Conservation (phyloP, 2,329 filamentous ascomycete genomes). For the Fonsecaea monophora region DNA sequence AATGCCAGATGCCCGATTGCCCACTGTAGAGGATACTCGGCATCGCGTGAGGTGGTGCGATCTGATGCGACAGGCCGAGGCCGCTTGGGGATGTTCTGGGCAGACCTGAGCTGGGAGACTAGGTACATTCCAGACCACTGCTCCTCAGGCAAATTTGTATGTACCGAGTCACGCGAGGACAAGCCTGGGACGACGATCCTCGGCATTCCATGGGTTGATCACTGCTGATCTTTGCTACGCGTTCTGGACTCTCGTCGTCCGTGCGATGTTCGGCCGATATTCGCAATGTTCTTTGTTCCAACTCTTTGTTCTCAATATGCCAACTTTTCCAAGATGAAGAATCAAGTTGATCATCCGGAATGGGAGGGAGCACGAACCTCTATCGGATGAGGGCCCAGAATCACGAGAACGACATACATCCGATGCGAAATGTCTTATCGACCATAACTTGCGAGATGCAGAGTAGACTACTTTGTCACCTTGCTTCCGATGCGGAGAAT, state of each 20-base stretch:
- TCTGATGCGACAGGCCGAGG: too few species aligned
- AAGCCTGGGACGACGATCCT: background rate
- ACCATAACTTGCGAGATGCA: background rate
- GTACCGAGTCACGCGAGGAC: background rate
- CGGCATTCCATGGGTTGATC: background rate
- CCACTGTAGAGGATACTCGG: too few species aligned
- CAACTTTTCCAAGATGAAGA: background rate
- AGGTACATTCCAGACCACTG: background rate
- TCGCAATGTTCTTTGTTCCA: background rate
- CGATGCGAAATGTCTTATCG: background rate
- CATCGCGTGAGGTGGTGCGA: too few species aligned
- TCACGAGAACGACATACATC: background rate
- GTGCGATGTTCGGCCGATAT: conserved; percentile 2
- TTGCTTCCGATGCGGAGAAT: conserved; percentile 1
- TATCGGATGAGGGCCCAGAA: background rate
- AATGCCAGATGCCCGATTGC: too few species aligned
- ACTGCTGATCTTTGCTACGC: background rate
- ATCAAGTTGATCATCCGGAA: background rate
- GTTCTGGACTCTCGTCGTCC: background rate
- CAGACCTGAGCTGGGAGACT: too few species aligned
- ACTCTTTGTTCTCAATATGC: background rate
- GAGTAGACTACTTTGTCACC: background rate
- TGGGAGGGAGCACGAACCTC: background rate
- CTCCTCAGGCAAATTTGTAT: too few species aligned
- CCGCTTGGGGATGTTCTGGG: too few species aligned